Evolutionary conservation across 306 rosid genomes (phyloP).

Genomic region (Cucumis cinereus): DNA sequence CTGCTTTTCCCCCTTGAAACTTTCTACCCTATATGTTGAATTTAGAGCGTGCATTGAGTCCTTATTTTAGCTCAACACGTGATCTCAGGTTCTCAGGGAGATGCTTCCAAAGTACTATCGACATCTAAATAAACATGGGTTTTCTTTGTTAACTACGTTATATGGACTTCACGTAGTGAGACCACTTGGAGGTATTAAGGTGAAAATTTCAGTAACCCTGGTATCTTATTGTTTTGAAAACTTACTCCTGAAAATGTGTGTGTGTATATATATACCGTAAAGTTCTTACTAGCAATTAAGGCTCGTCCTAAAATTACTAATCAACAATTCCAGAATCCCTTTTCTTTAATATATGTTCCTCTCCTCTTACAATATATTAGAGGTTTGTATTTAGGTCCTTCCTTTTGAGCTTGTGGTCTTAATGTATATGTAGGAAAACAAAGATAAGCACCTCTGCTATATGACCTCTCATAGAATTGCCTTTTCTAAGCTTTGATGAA

Average conservation of each 20-base stretch:
- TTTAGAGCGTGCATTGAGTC: background rate
- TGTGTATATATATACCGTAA: background rate
- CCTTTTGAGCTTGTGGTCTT: background rate
- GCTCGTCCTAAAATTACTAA: no score
- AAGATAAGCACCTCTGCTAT: background rate
- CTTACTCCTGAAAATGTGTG: background rate
- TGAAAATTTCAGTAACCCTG: constrained; percentile 6
- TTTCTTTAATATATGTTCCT: background rate
- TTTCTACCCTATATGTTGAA: background rate
- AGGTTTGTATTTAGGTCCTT: background rate
- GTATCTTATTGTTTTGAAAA: background rate
- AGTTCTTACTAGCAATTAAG: no score
- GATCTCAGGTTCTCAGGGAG: constrained; percentile 19
- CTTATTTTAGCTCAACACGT: background rate
- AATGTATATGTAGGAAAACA: background rate
- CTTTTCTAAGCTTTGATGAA: background rate
- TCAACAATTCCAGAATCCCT: no score
- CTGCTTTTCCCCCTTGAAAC: background rate
- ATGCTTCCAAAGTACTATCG: constrained; percentile 33
- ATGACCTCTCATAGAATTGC: background rate
- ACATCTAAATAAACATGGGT: constrained; percentile 18
- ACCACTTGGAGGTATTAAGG: constrained; percentile 34
- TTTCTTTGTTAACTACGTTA: constrained; percentile 20
- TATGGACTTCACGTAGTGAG: constrained; percentile 33
- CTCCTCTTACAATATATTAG: background rate